A percentile compares a stretch with the other conserved stretches of the same genome.
Conservation (phyloP, 768 basidiomycete species). For the Galerina sulciceps region DNA sequence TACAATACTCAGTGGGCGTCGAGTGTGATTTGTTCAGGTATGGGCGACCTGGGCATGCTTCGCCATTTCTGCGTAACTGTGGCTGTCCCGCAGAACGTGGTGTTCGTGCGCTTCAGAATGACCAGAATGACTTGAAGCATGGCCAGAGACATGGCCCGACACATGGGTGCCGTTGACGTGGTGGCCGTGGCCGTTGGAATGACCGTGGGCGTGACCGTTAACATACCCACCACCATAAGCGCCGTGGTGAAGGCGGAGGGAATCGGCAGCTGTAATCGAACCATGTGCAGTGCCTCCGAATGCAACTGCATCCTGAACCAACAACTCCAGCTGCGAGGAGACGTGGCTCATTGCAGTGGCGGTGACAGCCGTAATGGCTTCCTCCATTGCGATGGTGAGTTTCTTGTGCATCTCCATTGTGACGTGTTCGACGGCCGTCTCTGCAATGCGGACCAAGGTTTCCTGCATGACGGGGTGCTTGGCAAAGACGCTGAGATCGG, state of each 20-base stretch:
- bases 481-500: constrained; percentile 22
- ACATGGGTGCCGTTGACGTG: neutral
- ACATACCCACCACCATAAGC: neutral
- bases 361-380: constrained; percentile 11
- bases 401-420: constrained; percentile 17
- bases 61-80: constrained; percentile 10
- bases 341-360: constrained; percentile 18
- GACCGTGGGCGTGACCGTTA: neutral
- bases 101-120: constrained; percentile 1
- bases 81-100: constrained; percentile 1
- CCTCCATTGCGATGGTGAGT: constrained; percentile 19
- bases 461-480: constrained; percentile 19
- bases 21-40: neutral
- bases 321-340: constrained; percentile 8
- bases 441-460: constrained; percentile 19
- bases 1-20: no score
- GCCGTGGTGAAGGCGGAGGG: constrained; percentile 5
- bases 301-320: constrained; percentile 14
- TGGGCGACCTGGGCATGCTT: constrained; percentile 7
- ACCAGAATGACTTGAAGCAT: neutral
- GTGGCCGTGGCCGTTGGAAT: neutral
- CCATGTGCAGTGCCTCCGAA: constrained; percentile 14
- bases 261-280: constrained; percentile 16
- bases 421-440: constrained; percentile 22
- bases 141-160: neutral